phyloP scores from a whole-genome alignment of 768 basidiomycete species.

The Chalciporus chontae region DNA sequence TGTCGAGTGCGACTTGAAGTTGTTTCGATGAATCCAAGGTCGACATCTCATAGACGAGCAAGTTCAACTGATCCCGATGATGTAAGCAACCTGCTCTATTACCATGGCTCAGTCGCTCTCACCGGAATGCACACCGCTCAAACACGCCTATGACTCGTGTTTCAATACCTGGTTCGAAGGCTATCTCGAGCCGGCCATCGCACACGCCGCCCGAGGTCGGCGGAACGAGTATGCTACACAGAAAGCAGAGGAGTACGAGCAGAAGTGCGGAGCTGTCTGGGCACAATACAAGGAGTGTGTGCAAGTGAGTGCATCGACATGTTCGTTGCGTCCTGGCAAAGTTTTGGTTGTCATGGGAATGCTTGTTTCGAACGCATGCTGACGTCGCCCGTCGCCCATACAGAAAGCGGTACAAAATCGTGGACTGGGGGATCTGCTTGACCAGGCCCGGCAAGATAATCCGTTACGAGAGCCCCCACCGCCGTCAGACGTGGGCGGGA shows the following conservation, averaged over 20 bases:
- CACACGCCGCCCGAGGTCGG: constrained; percentile 39
- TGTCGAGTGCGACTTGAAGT: constrained; percentile 27
- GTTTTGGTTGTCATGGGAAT: background rate
- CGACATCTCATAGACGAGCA: constrained; percentile 11
- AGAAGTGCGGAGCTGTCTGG: constrained; percentile 83
- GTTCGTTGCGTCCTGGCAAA: background rate
- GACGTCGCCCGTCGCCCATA: background rate
- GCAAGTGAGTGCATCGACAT: constrained; percentile 50
- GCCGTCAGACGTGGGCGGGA: constrained; percentile 1
- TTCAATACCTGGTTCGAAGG: constrained; percentile 99
- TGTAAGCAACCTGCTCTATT: too few species aligned
- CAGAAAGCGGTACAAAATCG: constrained; percentile 80
- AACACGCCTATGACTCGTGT: constrained; percentile 87
- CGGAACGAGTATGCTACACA: constrained; percentile 62
- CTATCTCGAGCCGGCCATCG: constrained; percentile 56
- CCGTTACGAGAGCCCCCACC: constrained; percentile 62
- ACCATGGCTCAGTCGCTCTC: constrained; percentile 79
- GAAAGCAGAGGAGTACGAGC: constrained; percentile 87
- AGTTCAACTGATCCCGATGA: too few species aligned
- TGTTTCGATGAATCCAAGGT: constrained; percentile 21
- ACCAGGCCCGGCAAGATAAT: constrained; percentile 79
- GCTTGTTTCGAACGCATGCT: background rate
- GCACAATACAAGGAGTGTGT: constrained; percentile 76
- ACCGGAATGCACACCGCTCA: constrained; percentile 83
- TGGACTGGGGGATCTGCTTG: constrained; percentile 69